Evolutionary conservation across 1,284 basidiomycete genomes (phyloP), one percentile per base, ranked within the genome.

Genomic region (Malassezia dermatis): DNA sequence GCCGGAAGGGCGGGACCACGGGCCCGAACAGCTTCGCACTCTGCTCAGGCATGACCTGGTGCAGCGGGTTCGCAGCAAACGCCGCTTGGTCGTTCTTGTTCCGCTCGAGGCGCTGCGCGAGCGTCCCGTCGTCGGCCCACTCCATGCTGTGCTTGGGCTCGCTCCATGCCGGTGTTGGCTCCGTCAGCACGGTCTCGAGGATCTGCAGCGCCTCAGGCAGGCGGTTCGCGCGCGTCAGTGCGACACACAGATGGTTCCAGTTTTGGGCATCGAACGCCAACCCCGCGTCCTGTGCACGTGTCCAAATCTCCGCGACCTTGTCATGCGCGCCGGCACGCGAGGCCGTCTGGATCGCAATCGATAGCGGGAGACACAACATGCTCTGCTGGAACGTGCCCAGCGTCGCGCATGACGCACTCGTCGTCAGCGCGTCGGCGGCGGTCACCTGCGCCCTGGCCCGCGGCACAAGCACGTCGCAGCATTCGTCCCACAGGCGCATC

Each of bases 231-330:
- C 85, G 82, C 27, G 89, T 79, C 30, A 93, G 80, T 12, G 85
- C 86, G 3, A 84, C 78, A 23, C 80, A 81, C 23, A 93, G 79
- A 66, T 88, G 84, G 71, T 95, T 96, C 86, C 89, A 98, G 75
- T 95, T 96, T 65, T 86, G 83, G 11, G 86, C 81, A 71, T 95
- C 89, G 69, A 91, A 89, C 3, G 80, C 80, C 63, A 93, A 86
- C 1, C 88, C 88, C n/a, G 79, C 75, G 6, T 76, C 62, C 59
- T 82, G 80, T 44, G 88, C 80, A 27, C 77, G 71, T 15, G 78
- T 76, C 91, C 93, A 96, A 0, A 81, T 78, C 11, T 75, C 70
- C 17, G 84, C 81, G 35, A 94, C 80, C 53, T 84, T 81, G 1
- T 78, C 76, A 3, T 87, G 87, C 34, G 90, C 76, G 1, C 64